phyloP scores from a whole-genome alignment of 345 rosid genomes.

The Salix caprea region DNA sequence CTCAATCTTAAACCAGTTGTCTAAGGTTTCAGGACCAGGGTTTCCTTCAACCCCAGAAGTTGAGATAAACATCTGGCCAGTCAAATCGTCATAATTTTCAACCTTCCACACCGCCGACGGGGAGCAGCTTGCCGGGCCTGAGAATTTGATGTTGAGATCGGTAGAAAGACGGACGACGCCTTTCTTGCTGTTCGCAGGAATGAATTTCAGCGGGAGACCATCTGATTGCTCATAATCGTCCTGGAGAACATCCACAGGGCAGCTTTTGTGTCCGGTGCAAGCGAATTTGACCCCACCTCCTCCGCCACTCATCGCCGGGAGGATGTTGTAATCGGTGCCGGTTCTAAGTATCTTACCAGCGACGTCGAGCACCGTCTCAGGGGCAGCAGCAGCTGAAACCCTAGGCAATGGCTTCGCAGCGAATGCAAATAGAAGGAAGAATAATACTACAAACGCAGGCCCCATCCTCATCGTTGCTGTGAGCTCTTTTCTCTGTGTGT shows the following conservation, averaged over 20 bases:
- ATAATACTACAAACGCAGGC: background rate
- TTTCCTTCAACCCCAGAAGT: slow-evolving; percentile 55
- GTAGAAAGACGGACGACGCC: slow-evolving; percentile 32
- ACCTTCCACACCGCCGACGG: slow-evolving; percentile 54
- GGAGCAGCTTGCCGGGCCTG: slow-evolving; percentile 34
- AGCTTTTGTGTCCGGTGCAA: no score
- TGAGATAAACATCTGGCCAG: slow-evolving; percentile 35
- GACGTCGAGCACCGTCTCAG: no score
- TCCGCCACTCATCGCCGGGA: background rate
- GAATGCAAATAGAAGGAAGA: slow-evolving; percentile 18
- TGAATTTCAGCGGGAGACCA: slow-evolving; percentile 33
- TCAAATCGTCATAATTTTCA: slow-evolving; percentile 29
- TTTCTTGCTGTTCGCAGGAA: slow-evolving; percentile 17
- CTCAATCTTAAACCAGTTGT: slow-evolving; percentile 67
- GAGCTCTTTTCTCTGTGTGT: background rate
- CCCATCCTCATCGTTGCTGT: background rate
- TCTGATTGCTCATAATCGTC: slow-evolving; percentile 9
- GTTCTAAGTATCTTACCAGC: no score
- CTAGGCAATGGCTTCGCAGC: slow-evolving; percentile 12
- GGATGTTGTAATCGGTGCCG: slow-evolving; percentile 24
- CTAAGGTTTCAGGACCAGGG: slow-evolving; percentile 41
- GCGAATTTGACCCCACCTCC: slow-evolving; percentile 30
- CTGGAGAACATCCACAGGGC: slow-evolving; percentile 8
- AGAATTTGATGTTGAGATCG: slow-evolving; percentile 45
- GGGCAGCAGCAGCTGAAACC: background rate